Percentiles rank a stretch among this genome's conserved stretches.
Evolutionary conservation across 148 eudicot species (phyloP).

Genomic region (Chenopodium suecicum): DNA sequence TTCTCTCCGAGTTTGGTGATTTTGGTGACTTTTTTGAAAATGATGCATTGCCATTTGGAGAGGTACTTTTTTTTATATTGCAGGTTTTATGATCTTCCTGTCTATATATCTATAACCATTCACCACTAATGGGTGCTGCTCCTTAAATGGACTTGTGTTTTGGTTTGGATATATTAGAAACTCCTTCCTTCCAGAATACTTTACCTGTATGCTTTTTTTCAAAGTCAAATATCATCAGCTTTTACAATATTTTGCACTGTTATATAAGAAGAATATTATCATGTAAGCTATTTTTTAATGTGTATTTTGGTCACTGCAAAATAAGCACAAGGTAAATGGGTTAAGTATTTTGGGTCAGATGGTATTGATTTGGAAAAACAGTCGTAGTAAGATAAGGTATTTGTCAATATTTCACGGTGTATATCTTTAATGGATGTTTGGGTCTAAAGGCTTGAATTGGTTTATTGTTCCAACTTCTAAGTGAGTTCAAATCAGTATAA

Average conservation of each 20-base stretch:
- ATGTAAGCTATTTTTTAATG: too few relatives aligned
- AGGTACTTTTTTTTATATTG: slow-evolving; percentile 46
- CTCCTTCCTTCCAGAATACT: too few relatives aligned
- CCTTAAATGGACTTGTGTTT: neutral
- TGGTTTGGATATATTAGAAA: neutral
- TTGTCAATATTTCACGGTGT: neutral
- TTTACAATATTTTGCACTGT: too few relatives aligned
- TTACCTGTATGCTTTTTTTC: too few relatives aligned
- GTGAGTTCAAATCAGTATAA: too few relatives aligned
- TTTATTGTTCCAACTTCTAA: neutral
- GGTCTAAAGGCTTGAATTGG: neutral
- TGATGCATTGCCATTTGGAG: slow-evolving; percentile 88
- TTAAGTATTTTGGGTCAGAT: too few relatives aligned
- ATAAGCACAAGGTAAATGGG: too few relatives aligned
- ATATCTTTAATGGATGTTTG: neutral
- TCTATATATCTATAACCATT: neutral
- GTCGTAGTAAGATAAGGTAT: neutral
- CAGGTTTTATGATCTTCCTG: too few relatives aligned
- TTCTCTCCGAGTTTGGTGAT: slow-evolving; percentile 92
- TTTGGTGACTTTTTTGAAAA: slow-evolving; percentile 92
- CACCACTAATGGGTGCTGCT: neutral
- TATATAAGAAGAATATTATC: too few relatives aligned
- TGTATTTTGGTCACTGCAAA: too few relatives aligned
- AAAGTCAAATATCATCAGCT: too few relatives aligned
- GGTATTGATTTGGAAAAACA: too few relatives aligned